These are phyloP conservation scores for Zygotorulaspora sp. DNA, from an alignment of 805 yeast genomes.

Conservation along the genomic window DNA sequence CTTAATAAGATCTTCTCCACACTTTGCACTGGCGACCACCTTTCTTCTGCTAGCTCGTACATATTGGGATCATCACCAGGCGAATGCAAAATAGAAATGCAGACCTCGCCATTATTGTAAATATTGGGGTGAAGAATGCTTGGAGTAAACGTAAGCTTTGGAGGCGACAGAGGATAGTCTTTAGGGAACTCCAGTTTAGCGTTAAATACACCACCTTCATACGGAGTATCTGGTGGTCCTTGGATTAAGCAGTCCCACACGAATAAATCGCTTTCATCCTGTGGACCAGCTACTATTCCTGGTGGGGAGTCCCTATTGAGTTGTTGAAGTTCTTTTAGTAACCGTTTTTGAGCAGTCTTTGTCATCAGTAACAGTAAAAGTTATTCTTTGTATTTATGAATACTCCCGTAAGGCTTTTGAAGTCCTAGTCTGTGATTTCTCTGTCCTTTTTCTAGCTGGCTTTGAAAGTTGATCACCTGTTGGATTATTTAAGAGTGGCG, in stretches of 20 bases:
- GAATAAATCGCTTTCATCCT: slow-evolving; percentile 65
- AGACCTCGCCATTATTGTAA: slow-evolving; percentile 91
- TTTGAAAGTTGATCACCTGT: background rate
- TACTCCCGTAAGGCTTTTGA: too few species aligned
- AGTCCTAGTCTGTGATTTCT: too few species aligned
- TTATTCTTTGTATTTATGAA: too few species aligned
- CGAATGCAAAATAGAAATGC: slow-evolving; percentile 90
- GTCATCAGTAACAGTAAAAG: too few species aligned
- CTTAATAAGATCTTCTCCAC: slow-evolving; percentile 93
- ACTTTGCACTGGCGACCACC: slow-evolving; percentile 98
- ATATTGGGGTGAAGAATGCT: slow-evolving; percentile 90
- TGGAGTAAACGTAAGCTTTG: slow-evolving; percentile 68
- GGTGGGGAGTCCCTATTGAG: slow-evolving; percentile 84
- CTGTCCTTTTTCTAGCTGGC: too few species aligned
- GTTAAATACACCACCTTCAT: slow-evolving; percentile 83
- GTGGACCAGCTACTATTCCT: slow-evolving; percentile 92
- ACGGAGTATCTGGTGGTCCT: slow-evolving; percentile 81
- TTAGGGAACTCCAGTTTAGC: slow-evolving; percentile 67
- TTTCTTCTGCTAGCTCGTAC: slow-evolving; percentile 91
- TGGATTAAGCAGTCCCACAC: slow-evolving; percentile 80
- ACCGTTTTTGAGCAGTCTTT: slow-evolving; percentile 76
- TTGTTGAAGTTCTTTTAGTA: slow-evolving; percentile 86
- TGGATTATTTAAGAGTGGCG: too few species aligned
- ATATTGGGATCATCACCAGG: slow-evolving; percentile 97
- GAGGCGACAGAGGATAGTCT: slow-evolving; percentile 83